Base-by-base conservation (phyloP, 2,329 filamentous ascomycete genomes). In the Aspergillus niger region DNA sequence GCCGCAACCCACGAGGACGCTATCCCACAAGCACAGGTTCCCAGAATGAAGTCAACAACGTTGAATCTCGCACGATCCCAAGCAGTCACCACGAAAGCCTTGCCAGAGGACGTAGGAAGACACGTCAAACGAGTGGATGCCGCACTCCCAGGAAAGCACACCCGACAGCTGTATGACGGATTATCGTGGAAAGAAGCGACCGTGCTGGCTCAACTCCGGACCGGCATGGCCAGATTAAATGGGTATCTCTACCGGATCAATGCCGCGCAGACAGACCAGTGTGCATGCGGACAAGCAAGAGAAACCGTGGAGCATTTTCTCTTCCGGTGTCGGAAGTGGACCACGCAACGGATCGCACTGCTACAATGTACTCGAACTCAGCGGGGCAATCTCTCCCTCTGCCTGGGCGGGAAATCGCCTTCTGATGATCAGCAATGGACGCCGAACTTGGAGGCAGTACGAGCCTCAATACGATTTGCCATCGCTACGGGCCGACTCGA, bases 191-290 rank as follows among this genome's bases (percentile, higher is more conserved):
- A 41, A 41, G 15, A 41, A 41, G 15, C 15, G 8, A 41, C 6
- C 15, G 15, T 41, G 39, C 39, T 41, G 39, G 39, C 39, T 20
- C 39, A 41, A 41, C 39, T 72, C 57, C 58, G 66, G 44, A 74
- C 68, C 6, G 65, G 70, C 47, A 74, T 72, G 62, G 64, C 65
- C 59, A 65, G 70, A 66, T 65, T 74, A n/a, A 74, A 73, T 67
- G 57, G 60, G 44, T 73, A 73, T 61, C 65, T 71, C 36, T 52
- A 55, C 47, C 15, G 32, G 30, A 59, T 59, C 44, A 55, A 51
- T 36, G 15, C 28, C 13, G 43, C 44, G 17, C 43, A 59, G 57
- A 59, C 51, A 44, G 36, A 69, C 57, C 61, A 67, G 55, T 70
- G 62, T 63, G 58, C 22, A 60, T 67, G 55, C 57, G 54, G 61